These are phyloP conservation scores for Pisolithus marmoratus DNA, from an alignment of 768 basidiomycete species.

Conservation along the genomic window DNA sequence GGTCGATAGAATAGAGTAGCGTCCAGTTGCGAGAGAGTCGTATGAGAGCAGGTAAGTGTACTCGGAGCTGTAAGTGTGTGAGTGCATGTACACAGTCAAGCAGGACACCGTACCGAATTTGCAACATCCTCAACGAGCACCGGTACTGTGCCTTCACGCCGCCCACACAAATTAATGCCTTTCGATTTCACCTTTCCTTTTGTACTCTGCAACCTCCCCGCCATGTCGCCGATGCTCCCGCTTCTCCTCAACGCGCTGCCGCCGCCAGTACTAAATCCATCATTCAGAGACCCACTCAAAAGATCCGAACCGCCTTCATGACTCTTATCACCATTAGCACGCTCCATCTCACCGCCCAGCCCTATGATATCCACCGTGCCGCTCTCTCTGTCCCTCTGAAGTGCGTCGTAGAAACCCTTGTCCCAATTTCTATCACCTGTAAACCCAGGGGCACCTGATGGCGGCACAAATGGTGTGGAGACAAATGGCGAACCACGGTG, in stretches of 20 bases:
- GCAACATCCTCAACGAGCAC: slow-evolving; percentile 54
- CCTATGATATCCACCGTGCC: slow-evolving; percentile 45
- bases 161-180: slow-evolving; percentile 46
- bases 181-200: slow-evolving; percentile 29
- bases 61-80: slow-evolving; percentile 47
- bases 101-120: slow-evolving; percentile 42
- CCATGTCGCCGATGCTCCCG: not conserved
- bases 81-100: not conserved
- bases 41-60: slow-evolving; percentile 66
- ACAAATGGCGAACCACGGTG: slow-evolving; percentile 49
- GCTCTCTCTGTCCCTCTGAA: slow-evolving; percentile 35
- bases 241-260: not conserved
- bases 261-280: not conserved
- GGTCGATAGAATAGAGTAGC: slow-evolving; percentile 42
- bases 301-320: not conserved
- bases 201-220: not conserved
- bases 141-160: slow-evolving; percentile 46
- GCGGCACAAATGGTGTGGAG: slow-evolving; percentile 37
- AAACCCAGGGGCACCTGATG: slow-evolving; percentile 75
- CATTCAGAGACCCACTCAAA: not conserved
- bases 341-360: slow-evolving; percentile 30
- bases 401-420: slow-evolving; percentile 50
- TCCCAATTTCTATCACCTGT: slow-evolving; percentile 64
- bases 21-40: slow-evolving; percentile 43
- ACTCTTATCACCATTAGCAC: slow-evolving; percentile 8